phyloP scores from a whole-genome alignment of 352 stramenopile species.

The Aphanomyces stellatus region DNA sequence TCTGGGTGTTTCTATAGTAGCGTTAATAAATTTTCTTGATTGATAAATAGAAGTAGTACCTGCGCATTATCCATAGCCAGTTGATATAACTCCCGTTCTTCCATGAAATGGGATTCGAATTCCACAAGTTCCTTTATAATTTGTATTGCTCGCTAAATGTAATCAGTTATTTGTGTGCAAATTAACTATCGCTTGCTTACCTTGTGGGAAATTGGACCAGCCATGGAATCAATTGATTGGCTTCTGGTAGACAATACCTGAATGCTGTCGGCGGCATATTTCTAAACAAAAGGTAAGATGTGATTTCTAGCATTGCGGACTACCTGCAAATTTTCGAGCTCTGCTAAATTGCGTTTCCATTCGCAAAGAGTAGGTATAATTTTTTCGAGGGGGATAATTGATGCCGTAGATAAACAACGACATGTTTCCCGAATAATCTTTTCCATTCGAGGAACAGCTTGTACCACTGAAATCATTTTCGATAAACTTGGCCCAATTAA shows the following conservation, averaged over 20 bases:
- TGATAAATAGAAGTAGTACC: too few relatives aligned
- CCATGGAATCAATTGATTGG: too few relatives aligned
- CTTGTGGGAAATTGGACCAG: neutral
- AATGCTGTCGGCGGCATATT: neutral
- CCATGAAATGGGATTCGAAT: slow-evolving; percentile 72
- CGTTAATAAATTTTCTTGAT: neutral
- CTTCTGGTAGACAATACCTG: neutral
- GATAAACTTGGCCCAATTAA: slow-evolving; percentile 66
- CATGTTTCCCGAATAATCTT: slow-evolving; percentile 83
- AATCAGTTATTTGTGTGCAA: too few relatives aligned
- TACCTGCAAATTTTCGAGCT: slow-evolving; percentile 51
- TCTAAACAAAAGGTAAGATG: neutral
- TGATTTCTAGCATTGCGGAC: neutral
- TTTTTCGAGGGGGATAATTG: slow-evolving; percentile 49
- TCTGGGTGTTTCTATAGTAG: slow-evolving; percentile 48
- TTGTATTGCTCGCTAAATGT: slow-evolving; percentile 49
- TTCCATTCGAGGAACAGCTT: slow-evolving; percentile 72
- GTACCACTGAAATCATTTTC: slow-evolving; percentile 74
- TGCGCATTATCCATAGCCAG: slow-evolving; percentile 69
- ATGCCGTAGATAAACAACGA: slow-evolving; percentile 40
- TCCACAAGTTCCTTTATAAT: slow-evolving; percentile 73
- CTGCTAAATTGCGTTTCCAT: slow-evolving; percentile 51
- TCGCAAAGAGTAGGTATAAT: slow-evolving; percentile 60
- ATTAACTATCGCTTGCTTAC: too few relatives aligned
- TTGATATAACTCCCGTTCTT: slow-evolving; percentile 70